Evolutionary conservation across 306 rosid genomes (phyloP).

Genomic region (Prunus mira): DNA sequence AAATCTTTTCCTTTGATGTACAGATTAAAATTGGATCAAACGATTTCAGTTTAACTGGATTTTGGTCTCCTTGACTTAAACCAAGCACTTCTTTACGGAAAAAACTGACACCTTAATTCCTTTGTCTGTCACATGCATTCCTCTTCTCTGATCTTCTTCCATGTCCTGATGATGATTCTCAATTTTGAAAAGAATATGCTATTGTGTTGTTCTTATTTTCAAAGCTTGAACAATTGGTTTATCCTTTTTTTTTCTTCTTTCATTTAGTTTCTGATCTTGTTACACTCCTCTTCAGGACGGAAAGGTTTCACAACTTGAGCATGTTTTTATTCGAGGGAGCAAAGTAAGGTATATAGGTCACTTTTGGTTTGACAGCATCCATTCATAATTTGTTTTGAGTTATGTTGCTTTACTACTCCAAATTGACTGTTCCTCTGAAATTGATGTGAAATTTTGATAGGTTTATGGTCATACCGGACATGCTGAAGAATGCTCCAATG

Average conservation of each 20-base stretch:
- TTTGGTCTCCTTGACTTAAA: not conserved
- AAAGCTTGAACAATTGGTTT: not conserved
- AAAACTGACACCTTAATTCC: not conserved
- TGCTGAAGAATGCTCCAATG: slow-evolving; percentile 99
- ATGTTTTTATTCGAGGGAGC: slow-evolving; percentile 95
- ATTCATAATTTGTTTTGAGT: not conserved
- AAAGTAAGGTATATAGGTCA: slow-evolving; percentile 78
- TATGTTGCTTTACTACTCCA: not conserved
- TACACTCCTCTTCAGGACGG: slow-evolving; percentile 61
- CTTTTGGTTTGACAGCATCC: not conserved
- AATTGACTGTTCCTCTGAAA: slow-evolving; percentile 8
- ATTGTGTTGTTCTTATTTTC: not conserved
- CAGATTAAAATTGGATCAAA: not conserved
- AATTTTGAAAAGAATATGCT: not conserved
- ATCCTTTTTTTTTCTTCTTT: not conserved
- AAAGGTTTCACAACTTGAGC: slow-evolving; percentile 93
- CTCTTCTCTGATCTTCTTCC: not conserved
- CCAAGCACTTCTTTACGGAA: not conserved
- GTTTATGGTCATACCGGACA: slow-evolving; percentile 98
- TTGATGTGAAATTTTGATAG: slow-evolving; percentile 34
- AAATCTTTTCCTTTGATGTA: not conserved
- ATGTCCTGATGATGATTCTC: not conserved
- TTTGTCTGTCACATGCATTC: not conserved
- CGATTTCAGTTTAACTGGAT: not conserved
- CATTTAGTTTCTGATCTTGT: slow-evolving; percentile 17